Conservation (phyloP, 306 rosid genomes). For the Inga oerstediana region DNA sequence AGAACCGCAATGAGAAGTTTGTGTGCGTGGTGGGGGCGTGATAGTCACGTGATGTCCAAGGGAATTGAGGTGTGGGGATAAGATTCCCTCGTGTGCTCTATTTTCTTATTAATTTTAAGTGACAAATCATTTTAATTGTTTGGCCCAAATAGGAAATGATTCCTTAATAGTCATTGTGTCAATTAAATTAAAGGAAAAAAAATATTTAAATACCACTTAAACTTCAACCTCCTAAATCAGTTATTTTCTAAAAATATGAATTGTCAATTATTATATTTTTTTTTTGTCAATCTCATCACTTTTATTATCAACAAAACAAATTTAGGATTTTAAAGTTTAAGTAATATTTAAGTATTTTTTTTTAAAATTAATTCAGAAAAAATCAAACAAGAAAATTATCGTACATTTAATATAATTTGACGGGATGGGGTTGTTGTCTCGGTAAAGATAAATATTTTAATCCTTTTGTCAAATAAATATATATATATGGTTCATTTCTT, state of each 20-base stretch:
- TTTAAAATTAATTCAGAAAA: too few species aligned
- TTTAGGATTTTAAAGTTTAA: too few species aligned
- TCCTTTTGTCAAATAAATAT: too few species aligned
- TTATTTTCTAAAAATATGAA: too few species aligned
- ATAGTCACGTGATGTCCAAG: not conserved
- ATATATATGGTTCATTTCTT: too few species aligned
- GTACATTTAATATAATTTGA: not conserved
- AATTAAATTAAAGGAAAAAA: not conserved
- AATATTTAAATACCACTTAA: too few species aligned
- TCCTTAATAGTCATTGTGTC: not conserved
- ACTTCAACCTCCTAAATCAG: too few species aligned
- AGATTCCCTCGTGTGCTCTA: not conserved
- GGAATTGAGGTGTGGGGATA: not conserved
- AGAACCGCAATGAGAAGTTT: not conserved
- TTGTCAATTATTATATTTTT: too few species aligned
- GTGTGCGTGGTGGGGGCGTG: slow-evolving; percentile 2
- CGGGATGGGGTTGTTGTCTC: not conserved
- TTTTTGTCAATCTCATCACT: too few species aligned
- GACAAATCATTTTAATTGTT: not conserved
- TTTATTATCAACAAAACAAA: too few species aligned
- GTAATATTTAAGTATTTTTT: too few species aligned
- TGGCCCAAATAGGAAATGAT: not conserved
- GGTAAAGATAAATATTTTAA: not conserved
- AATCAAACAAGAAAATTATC: too few species aligned
- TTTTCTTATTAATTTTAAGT: not conserved